Evolutionary conservation across 108 stramenopile genomes (phyloP).

Genomic region (Cyclotella choctawhatcheeana): DNA sequence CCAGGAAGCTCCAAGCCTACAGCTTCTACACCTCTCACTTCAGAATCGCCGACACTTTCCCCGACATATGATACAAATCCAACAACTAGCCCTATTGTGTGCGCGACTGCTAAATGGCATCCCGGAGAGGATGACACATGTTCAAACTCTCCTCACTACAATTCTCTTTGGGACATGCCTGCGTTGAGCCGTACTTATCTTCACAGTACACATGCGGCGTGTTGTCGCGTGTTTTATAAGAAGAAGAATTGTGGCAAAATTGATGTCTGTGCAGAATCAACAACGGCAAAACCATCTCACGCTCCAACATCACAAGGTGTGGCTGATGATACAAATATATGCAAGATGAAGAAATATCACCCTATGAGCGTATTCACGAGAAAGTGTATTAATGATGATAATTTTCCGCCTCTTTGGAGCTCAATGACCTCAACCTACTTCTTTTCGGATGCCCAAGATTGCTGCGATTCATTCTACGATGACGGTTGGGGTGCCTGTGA

Average conservation of each 20-base stretch:
- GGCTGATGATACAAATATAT: not conserved
- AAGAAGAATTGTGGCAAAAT: not conserved
- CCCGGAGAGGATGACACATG: not conserved
- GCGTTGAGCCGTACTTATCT: not conserved
- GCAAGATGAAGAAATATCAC: conserved; percentile 8
- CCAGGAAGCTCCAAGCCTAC: not conserved
- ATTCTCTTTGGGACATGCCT: conserved; percentile 1
- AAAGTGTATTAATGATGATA: conserved; percentile 14
- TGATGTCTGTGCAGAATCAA: not conserved
- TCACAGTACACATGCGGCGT: not conserved
- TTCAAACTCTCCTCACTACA: conserved; percentile 5
- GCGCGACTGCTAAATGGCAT: conserved; percentile 5
- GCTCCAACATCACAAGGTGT: not conserved
- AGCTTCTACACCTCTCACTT: not conserved
- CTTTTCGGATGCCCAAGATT: not conserved
- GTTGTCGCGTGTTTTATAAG: conserved; percentile 1
- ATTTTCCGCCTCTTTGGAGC: conserved; percentile 22
- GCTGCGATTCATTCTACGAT: conserved; percentile 10
- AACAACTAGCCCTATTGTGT: not conserved
- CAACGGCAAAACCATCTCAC: not conserved
- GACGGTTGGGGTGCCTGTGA: conserved; percentile 9
- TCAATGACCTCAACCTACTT: conserved; percentile 10
- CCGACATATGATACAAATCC: not conserved
- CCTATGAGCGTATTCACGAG: not conserved
- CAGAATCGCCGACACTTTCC: not conserved